Evolutionary conservation across 2,329 filamentous ascomycete species (phyloP), one percentile per base, ranked within the genome.

Genomic region (Cordyceps tenuipes): DNA sequence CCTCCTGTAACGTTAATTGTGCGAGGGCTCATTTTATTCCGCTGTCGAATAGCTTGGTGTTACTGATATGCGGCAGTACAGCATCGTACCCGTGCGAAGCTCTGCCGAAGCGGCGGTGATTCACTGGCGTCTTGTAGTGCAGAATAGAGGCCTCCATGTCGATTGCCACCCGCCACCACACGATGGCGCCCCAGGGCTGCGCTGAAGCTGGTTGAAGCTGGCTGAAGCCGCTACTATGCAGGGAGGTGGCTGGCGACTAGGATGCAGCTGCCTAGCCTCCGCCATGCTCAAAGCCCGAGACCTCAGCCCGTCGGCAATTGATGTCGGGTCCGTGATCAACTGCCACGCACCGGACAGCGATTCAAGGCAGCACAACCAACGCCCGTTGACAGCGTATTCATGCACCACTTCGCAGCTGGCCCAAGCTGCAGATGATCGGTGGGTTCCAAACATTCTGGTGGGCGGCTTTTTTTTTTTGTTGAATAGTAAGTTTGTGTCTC

Each of bases 381-480:
- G 50, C 36, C 34, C 50, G 15, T 41, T 43, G 19, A 21, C 21
- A 23, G 12, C 21, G 23, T 5, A 47, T 36, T 13, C 34, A 36
- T 8, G n/a, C 39, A 43, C 13, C 39, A 43, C 12, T 44, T 34
- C 31, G 31, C 51, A 9, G 17, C 26, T 55, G 17, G 52, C 7
- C 43, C 31, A 15, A 56, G 53, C n/a, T 47, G 53, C 29, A 56
- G 53, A 47, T 36, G 53, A 47, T 54, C 36, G 51, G 51, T 54
- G 51, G 51, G 41, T 15, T 12, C 21, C 10, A 54, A 54, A 21
- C 21, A n/a, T 10, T 10, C 34, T 36, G 34, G 5, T 36, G 34
- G 29, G 29, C 29, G 29, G 7, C 29, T 29, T 29, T 29, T 29
- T 29, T 29, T 29, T 1, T 29, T 29, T 29, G 9, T 54, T 41